Evolutionary conservation across 441 rosid genomes (phyloP).

Genomic region (Omphalea diandra): DNA sequence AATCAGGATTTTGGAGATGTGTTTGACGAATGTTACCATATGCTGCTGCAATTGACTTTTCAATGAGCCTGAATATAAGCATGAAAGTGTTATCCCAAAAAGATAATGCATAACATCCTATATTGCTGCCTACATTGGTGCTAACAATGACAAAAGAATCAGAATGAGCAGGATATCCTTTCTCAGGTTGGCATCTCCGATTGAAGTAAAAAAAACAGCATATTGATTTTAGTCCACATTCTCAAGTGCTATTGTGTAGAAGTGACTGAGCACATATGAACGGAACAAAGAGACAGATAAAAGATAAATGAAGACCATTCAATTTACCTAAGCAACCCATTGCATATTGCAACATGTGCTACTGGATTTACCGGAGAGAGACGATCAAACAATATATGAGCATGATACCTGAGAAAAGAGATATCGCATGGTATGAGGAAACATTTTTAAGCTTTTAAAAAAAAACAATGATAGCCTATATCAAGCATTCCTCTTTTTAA

Average conservation of each 20-base stretch:
- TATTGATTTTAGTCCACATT: background rate
- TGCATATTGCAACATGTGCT: constrained; percentile 84
- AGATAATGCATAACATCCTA: background rate
- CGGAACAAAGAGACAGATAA: background rate
- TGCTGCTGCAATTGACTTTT: constrained; percentile 60
- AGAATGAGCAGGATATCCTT: background rate
- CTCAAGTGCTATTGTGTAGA: background rate
- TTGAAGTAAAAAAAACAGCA: background rate
- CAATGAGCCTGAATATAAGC: constrained; percentile 71
- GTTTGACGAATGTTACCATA: constrained; percentile 61
- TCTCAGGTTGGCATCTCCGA: background rate
- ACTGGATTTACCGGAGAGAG: constrained; percentile 90
- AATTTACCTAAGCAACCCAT: constrained; percentile 75
- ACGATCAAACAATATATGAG: constrained; percentile 75
- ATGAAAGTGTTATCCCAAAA: background rate
- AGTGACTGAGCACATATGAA: background rate
- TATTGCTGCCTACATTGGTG: no score
- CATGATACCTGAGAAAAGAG: constrained; percentile 74
- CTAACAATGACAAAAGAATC: background rate
- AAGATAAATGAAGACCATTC: constrained; percentile 10
- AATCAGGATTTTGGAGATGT: constrained; percentile 53
- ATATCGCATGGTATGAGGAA: no score
- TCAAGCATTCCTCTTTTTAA: background rate
- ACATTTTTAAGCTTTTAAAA: no score
- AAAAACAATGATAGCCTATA: background rate